These are phyloP conservation scores for Botrytis deweyae DNA, from an alignment of 2,329 filamentous ascomycete genomes.

Conservation along the genomic window DNA sequence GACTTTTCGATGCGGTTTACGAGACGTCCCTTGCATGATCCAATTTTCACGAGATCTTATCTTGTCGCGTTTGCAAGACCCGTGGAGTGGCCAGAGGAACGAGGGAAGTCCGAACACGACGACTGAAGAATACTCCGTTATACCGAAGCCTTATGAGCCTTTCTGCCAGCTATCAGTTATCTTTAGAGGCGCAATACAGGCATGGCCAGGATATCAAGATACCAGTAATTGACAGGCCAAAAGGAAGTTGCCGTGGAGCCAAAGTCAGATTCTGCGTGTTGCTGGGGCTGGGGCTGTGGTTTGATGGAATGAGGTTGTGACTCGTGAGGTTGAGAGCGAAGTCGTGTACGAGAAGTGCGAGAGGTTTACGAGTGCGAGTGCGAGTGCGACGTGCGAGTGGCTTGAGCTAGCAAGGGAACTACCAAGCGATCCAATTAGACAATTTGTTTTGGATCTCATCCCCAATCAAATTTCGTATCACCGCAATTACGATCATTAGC, in stretches of 20 bases:
- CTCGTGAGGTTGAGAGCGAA: not conserved
- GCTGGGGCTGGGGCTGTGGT: not conserved
- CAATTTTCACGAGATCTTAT: not conserved
- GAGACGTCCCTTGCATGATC: slow-evolving; percentile 15
- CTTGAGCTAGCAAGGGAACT: not conserved
- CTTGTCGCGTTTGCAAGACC: slow-evolving; percentile 1
- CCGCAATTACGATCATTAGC: not conserved
- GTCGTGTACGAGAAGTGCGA: slow-evolving; percentile 6
- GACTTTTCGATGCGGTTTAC: slow-evolving; percentile 37
- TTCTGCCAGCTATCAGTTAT: not conserved
- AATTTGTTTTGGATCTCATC: not conserved
- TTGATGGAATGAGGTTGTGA: slow-evolving; percentile 2
- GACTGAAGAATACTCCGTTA: not conserved
- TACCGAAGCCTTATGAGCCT: not conserved
- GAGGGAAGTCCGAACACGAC: not conserved
- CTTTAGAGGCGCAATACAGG: too few species aligned
- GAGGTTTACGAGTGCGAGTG: not conserved
- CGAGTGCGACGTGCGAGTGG: not conserved
- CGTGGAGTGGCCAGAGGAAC: not conserved
- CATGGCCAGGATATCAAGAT: not conserved
- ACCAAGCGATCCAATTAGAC: not conserved
- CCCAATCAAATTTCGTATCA: not conserved
- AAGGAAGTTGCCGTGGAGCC: not conserved
- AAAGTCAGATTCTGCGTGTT: not conserved
- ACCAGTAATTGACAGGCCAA: not conserved